Evolutionary conservation across 2,329 filamentous ascomycete genomes (phyloP).

Genomic region (Fonsecaea nubica): DNA sequence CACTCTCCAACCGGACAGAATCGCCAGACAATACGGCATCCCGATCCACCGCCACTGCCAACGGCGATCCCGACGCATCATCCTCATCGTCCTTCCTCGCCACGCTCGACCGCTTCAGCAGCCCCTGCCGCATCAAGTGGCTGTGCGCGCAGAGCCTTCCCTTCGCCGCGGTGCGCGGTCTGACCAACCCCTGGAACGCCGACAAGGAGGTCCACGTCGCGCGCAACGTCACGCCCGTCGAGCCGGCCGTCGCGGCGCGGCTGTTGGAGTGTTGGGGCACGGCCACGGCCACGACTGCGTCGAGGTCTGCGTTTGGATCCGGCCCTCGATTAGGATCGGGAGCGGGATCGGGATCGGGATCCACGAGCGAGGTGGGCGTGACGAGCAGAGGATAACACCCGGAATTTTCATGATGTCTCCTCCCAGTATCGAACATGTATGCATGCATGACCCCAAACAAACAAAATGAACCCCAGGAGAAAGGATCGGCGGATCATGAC

Average conservation of each 20-base stretch:
- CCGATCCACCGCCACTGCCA: background rate
- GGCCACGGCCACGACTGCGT: too few relatives aligned
- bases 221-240: conserved; percentile 33
- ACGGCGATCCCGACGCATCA: background rate
- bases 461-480: too few relatives aligned
- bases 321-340: too few relatives aligned
- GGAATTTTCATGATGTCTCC: too few relatives aligned
- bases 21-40: background rate
- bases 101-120: conserved; percentile 26
- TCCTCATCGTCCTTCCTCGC: background rate
- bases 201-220: conserved; percentile 32
- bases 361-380: too few relatives aligned
- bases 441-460: too few relatives aligned
- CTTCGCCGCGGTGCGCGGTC: conserved; percentile 28
- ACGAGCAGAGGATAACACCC: too few relatives aligned
- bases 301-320: too few relatives aligned
- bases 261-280: conserved; percentile 8
- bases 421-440: too few relatives aligned
- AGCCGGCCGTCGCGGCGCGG: conserved; percentile 14
- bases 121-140: conserved; percentile 32
- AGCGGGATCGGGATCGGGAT: too few relatives aligned
- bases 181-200: conserved; percentile 32
- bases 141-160: conserved; percentile 25
- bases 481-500: too few relatives aligned
- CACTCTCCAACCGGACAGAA: too few relatives aligned